phyloP scores from a whole-genome alignment of 2,329 filamentous ascomycete genomes.

The Calcarisporium arbuscula region DNA sequence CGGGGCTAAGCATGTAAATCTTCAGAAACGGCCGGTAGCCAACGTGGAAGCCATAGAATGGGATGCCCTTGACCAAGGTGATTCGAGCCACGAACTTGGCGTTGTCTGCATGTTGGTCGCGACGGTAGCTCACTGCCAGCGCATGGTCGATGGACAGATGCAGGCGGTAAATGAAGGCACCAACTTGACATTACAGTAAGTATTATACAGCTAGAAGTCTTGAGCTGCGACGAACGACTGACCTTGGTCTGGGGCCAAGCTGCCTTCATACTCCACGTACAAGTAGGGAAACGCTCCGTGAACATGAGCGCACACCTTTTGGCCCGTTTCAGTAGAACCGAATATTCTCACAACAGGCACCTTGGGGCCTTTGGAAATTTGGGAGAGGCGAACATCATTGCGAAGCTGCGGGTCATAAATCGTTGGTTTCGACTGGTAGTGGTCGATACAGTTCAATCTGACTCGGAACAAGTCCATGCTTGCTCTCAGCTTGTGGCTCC shows the following conservation, averaged over 20 bases:
- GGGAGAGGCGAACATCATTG: conserved; percentile 52
- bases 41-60: conserved; percentile 94
- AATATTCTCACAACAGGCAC: conserved; percentile 88
- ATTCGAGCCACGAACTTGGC: conserved; percentile 79
- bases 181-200: conserved; percentile 43
- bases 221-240: conserved; percentile 18
- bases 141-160: conserved; percentile 89
- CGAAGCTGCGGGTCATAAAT: conserved; percentile 75
- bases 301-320: conserved; percentile 93
- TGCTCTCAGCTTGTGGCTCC: conserved; percentile 11
- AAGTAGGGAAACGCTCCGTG: conserved; percentile 95
- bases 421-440: conserved; percentile 78
- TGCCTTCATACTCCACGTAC: conserved; percentile 79
- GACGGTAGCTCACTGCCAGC: conserved; percentile 75
- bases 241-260: conserved; percentile 62
- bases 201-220: neutral
- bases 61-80: conserved; percentile 83
- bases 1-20: conserved; percentile 86
- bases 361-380: conserved; percentile 58
- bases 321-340: conserved; percentile 86
- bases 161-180: conserved; percentile 67
- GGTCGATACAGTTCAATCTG: conserved; percentile 90
- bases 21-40: conserved; percentile 90
- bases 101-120: conserved; percentile 62
- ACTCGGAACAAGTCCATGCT: conserved; percentile 70